Conservation (phyloP, 2,329 filamentous ascomycete genomes). For the Metarhizium brunneum region DNA sequence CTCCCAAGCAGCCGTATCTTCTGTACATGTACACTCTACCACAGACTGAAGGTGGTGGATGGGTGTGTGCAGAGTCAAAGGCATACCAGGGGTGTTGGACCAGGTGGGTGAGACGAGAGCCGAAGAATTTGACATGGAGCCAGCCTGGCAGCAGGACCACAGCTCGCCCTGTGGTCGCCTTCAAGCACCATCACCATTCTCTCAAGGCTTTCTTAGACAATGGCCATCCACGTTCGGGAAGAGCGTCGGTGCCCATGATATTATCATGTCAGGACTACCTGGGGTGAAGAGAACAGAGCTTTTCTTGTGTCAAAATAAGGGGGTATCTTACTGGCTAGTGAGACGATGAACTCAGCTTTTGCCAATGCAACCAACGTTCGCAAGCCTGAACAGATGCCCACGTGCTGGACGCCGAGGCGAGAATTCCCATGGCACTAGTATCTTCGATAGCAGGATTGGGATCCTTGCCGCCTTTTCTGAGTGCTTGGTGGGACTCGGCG, state of each 20-base stretch:
- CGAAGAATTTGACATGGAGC: conserved; percentile 1
- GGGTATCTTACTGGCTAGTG: too few relatives aligned
- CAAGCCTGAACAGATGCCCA: neutral
- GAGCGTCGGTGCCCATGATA: neutral
- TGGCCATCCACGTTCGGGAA: neutral
- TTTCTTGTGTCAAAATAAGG: neutral
- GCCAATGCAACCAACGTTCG: neutral
- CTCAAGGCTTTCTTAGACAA: neutral
- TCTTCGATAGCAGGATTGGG: conserved; percentile 10
- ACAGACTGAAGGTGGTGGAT: neutral
- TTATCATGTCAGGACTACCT: neutral
- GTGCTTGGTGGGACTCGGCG: neutral
- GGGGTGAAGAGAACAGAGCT: neutral
- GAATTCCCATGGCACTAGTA: neutral
- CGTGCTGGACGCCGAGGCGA: neutral
- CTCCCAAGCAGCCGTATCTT: too few relatives aligned
- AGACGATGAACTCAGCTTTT: neutral
- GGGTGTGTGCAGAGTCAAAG: conserved; percentile 4
- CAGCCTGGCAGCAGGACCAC: neutral
- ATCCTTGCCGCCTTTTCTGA: conserved; percentile 16
- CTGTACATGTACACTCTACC: neutral
- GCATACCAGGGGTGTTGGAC: neutral
- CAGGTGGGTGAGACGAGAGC: conserved; percentile 8
- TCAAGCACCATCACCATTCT: neutral
- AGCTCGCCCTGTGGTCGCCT: conserved; percentile 4